Evolutionary conservation across 2,329 filamentous ascomycete species (phyloP), one percentile per base, ranked within the genome.

Genomic region (Chalara sp.): DNA sequence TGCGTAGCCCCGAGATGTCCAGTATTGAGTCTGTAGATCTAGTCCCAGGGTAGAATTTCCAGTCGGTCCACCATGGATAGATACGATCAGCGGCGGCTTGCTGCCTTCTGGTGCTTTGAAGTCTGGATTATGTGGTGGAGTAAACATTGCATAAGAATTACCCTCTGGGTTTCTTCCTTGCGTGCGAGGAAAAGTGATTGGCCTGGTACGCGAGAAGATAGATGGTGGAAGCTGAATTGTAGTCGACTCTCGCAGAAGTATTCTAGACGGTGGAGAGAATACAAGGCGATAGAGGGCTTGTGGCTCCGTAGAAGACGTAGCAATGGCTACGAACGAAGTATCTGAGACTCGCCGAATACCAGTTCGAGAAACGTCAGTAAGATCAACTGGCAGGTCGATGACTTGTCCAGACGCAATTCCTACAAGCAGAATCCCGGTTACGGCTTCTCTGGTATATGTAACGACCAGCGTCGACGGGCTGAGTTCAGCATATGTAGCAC

Each of bases 1-100:
- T 1, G 76, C 76, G 49, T 74, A 81, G 4, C 78, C 78, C 10
- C 78, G 67, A 4, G 76, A 74, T 0, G 76, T 79, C 56, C 72
- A 78, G 58, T 76, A 79, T 57, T 81, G 78, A 3, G 67, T 68
- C 21, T 65, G 61, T 6, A 78, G 61, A 10, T 67, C 63, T 0
- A 81, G 65, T 0, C 74, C 74, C 0, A 72, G 69, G 0, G 69
- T 65, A 0, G 63, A 65, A 48, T 72, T 69, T 1, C 64, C 63
- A 0, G 72, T 80, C n/a, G 71, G 78, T 0, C 76, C 78, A 5
- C 77, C 78, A 35, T 81, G 78, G 0, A 72, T 68, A 3, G 63
- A 66, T 44, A 80, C 65, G 29, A 81, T 72, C 1, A 79, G 64
- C 1, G 78, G 76, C 1, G 76, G 76, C 0, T 69, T 67, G 0